Percentiles rank a stretch among this genome's conserved stretches.
Evolutionary conservation across 129 eudicot species (phyloP).

Genomic region (Artemisia argyi): DNA sequence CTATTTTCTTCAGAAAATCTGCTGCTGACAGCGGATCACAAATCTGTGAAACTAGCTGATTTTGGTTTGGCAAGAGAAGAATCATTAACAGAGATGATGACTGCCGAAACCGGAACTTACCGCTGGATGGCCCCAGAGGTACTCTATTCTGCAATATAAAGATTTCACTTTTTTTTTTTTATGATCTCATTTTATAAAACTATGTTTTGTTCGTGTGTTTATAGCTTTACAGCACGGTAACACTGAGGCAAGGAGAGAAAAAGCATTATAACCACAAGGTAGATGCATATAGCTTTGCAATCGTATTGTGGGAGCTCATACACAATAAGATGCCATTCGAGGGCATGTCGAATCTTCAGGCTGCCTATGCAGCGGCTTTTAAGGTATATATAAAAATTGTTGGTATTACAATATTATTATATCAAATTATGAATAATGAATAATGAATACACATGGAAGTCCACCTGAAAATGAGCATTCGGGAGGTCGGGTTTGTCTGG

Average conservation of each 20-base stretch:
- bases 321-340: conserved; percentile 80
- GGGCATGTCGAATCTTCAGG: conserved; percentile 72
- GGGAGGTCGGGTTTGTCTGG: too few species aligned
- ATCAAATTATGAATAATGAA: too few species aligned
- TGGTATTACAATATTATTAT: too few species aligned
- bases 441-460: too few species aligned
- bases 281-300: conserved; percentile 88
- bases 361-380: conserved; percentile 92
- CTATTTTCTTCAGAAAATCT: conserved; percentile 58
- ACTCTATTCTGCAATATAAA: conserved; percentile 5
- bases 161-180: not conserved
- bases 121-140: conserved; percentile 98
- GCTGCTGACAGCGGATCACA: conserved; percentile 69
- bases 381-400: conserved; percentile 47
- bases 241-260: conserved; percentile 84
- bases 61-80: conserved; percentile 92
- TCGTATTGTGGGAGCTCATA: conserved; percentile 86
- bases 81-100: conserved; percentile 87
- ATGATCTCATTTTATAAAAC: not conserved
- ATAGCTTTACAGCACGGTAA: conserved; percentile 88
- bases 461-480: too few species aligned
- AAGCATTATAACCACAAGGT: conserved; percentile 85
- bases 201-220: not conserved
- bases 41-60: conserved; percentile 78
- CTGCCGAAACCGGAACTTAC: conserved; percentile 85